phyloP scores from a whole-genome alignment of 805 yeast genomes.

The Spencermartinsiella europaea region DNA sequence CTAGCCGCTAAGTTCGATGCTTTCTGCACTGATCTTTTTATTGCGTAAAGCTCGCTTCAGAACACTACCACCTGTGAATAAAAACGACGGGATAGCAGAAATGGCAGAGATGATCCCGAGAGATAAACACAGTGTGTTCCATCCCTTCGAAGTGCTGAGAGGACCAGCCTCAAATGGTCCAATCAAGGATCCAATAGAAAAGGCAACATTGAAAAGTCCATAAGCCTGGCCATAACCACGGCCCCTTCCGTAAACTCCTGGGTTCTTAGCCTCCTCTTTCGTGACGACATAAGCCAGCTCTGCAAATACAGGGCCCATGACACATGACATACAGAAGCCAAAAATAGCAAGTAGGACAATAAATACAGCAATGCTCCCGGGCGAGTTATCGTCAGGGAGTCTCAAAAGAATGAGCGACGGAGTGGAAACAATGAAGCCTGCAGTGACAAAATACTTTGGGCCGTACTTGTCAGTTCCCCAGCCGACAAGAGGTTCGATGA shows the following conservation, averaged over 20 bases:
- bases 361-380: constrained; percentile 26
- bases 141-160: constrained; percentile 22
- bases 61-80: constrained; percentile 27
- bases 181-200: constrained; percentile 29
- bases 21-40: no score
- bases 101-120: constrained; percentile 20
- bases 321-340: constrained; percentile 22
- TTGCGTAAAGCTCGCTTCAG: constrained; percentile 19
- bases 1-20: no score
- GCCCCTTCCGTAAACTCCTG: constrained; percentile 29
- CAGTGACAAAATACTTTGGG: constrained; percentile 22
- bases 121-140: constrained; percentile 21
- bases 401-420: constrained; percentile 24
- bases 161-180: constrained; percentile 33
- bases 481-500: constrained; percentile 29
- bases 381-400: constrained; percentile 23
- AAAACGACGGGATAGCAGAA: constrained; percentile 22
- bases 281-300: constrained; percentile 26
- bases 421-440: constrained; percentile 21
- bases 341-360: constrained; percentile 25
- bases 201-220: constrained; percentile 31
- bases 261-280: constrained; percentile 22
- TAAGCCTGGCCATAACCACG: constrained; percentile 33
- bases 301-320: constrained; percentile 26
- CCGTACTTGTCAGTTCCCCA: constrained; percentile 26